These are phyloP conservation scores for Ganoderma lucidum DNA, from an alignment of 1,284 basidiomycete genomes.

Conservation along the genomic window DNA sequence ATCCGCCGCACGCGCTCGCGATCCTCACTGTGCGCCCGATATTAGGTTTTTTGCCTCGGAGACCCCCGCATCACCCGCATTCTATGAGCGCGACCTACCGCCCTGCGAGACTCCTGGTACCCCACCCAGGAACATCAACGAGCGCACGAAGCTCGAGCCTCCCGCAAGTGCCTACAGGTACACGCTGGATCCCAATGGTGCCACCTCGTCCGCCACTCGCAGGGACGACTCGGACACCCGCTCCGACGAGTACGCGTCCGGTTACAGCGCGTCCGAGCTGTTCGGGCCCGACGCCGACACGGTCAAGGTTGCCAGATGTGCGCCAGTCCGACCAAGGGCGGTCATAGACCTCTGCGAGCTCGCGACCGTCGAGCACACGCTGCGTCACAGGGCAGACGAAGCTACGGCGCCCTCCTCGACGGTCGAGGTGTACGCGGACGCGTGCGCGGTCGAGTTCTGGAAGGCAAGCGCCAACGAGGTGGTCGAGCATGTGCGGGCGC, in stretches of 20 bases:
- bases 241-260: not conserved
- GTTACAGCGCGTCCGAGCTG: not conserved
- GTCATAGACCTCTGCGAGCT: not conserved
- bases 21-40: not conserved
- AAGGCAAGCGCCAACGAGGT: not conserved
- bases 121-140: not conserved
- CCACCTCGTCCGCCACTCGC: not conserved
- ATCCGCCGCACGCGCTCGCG: not conserved
- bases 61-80: not conserved
- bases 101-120: not conserved
- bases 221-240: no score
- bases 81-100: not conserved
- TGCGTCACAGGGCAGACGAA: not conserved
- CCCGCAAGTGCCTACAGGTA: not conserved
- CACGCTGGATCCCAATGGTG: not conserved
- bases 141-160: not conserved
- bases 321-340: not conserved
- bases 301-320: not conserved
- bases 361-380: not conserved
- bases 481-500: not conserved
- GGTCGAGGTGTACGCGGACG: not conserved
- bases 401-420: not conserved
- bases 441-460: not conserved
- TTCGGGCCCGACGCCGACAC: constrained; percentile 2
- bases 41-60: not conserved